Base-by-base conservation (phyloP, 441 rosid genomes). In the Syzygium syzygioides region DNA sequence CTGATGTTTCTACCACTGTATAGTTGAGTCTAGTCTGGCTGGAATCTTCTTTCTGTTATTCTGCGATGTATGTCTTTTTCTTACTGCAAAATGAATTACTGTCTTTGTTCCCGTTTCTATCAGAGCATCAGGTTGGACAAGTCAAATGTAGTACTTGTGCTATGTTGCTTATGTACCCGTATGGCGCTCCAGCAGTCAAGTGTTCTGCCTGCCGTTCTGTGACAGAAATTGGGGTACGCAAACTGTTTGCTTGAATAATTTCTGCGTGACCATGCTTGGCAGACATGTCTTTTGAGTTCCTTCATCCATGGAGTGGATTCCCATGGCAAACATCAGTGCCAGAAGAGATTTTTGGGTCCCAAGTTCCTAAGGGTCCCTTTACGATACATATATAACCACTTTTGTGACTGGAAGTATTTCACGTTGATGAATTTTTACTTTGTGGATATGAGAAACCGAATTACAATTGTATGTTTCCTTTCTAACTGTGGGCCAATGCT, bases 51-150 rank as follows among this genome's bases (percentile, higher is more conserved):
- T 23, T 76, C 18, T 76, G 52, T 41, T 41, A 23, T 41, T 76
- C 80, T 41, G 83, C 4, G 1, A 20, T 41, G 9, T 12, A 5
- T 71, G 50, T 11, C 30, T 87, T 30, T 30, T 7, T 3, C 26
- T 25, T 52, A 41, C 48, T 57, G 26, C 19, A 9, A 14, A 64
- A 66, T 26, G 25, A 85, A 87, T 19, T 56, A 28, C 34, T 55
- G 50, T 83, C 45, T 84, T 32, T 6, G 32, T 87, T 55, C 87
- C 12, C 23, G 50, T 80, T 90, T 88, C 88, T 89, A 89, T 89
- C 95, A 97, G 99, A 97, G 89, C 93, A 90, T 86, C 93, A 95
- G 91, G 94, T 96, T 91, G 99, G 98, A 88, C 93, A 93, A 91
- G 97, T 96, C 34, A 93, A 89, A 52, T 96, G 98, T 60, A 91